Base-by-base conservation (phyloP, 352 stramenopile genomes). In the Phytophthora fragariaefolia region DNA sequence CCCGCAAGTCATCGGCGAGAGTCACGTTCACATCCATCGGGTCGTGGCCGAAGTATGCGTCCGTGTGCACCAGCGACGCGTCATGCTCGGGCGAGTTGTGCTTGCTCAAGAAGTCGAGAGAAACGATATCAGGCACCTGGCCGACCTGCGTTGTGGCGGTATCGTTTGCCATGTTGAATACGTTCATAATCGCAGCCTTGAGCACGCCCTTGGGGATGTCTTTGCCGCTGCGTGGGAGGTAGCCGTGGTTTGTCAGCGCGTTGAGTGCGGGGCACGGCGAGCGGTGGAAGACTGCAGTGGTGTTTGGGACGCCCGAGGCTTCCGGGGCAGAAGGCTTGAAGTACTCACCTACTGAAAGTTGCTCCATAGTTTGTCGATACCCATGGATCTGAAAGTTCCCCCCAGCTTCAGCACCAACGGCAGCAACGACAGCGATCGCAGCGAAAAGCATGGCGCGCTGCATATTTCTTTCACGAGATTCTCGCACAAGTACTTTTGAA, bases 261-360 rank as follows among this genome's bases (percentile, higher is more conserved):
- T 87, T 87, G 32, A 87, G 57, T 20, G 69, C 74, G 22, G 79
- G 79, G 17, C 79, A 87, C 22, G 79, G 79, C 17, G 69, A 80
- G 3, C 75, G 75, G 8, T 57, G 45, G 55, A 73, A 83, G 4
- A 32, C 20, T 4, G 74, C 67, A 15, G 51, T 59, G 13, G 63
- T 73, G 38, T 62, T 67, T 0, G 60, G 58, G 0, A 71, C 42
- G 9, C 68, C 75, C 6, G 75, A 83, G n/a, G 47, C 61, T 24
- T 80, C 69, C 6, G 26, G 6, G 4, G 45, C 49, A 6, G 55
- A 57, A 15, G 76, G 72, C 4, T 71, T 69, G 58, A 69, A 77
- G 64, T 72, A 83, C 20, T 78, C 65, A 9, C 75, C 75, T 17
- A 64, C 34, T 34, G 23, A 17, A 18, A 64, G 26, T 4, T 66